Conservation (phyloP, 306 rosid genomes). For the Abrus precatorius region DNA sequence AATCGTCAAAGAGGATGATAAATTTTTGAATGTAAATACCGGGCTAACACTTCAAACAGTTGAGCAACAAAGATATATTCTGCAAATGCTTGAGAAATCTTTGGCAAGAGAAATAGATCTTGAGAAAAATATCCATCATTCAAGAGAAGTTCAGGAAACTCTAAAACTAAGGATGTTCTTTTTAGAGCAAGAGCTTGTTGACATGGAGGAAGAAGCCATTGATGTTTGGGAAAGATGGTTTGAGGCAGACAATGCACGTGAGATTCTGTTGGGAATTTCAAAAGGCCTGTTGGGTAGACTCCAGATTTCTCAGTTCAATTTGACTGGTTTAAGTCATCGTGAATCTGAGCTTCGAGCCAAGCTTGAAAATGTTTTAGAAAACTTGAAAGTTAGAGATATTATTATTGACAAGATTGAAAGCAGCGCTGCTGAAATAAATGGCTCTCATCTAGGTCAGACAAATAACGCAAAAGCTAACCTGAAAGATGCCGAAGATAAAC, state of each 20-base stretch:
- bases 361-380: slow-evolving; percentile 51
- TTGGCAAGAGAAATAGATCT: slow-evolving; percentile 86
- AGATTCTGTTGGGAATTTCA: slow-evolving; percentile 69
- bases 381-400: slow-evolving; percentile 52
- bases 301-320: slow-evolving; percentile 69
- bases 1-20: slow-evolving; percentile 49
- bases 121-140: slow-evolving; percentile 68
- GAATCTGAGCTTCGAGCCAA: slow-evolving; percentile 69
- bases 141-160: slow-evolving; percentile 62
- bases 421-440: slow-evolving; percentile 43
- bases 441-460: slow-evolving; percentile 49
- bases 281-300: slow-evolving; percentile 73
- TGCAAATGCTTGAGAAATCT: slow-evolving; percentile 84
- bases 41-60: slow-evolving; percentile 68
- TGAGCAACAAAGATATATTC: slow-evolving; percentile 73
- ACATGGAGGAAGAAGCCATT: slow-evolving; percentile 69
- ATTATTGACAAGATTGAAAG: slow-evolving; percentile 46
- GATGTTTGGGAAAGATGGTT: slow-evolving; percentile 72
- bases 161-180: slow-evolving; percentile 56
- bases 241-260: slow-evolving; percentile 68
- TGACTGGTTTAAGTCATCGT: slow-evolving; percentile 59
- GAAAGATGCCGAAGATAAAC: slow-evolving; percentile 62
- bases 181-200: slow-evolving; percentile 60
- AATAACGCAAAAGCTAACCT: slow-evolving; percentile 49
- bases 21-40: slow-evolving; percentile 47